These are phyloP conservation scores for Durio zibethinus DNA, from an alignment of 345 rosid genomes.

Conservation along the genomic window DNA sequence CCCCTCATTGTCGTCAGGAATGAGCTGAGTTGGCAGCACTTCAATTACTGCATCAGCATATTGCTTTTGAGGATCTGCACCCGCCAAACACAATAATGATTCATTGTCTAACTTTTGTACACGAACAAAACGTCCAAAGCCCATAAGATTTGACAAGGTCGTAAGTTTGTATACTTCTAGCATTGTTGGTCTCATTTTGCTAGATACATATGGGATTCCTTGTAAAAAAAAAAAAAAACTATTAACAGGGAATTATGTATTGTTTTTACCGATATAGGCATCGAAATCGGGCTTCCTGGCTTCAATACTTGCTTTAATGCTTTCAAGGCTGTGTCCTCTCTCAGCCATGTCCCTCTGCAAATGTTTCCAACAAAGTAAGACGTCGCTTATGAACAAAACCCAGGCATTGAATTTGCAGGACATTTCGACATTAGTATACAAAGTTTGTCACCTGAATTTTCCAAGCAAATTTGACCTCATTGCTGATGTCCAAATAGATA, in stretches of 20 bases:
- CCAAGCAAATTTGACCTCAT: constrained; percentile 97
- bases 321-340: constrained; percentile 97
- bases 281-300: constrained; percentile 95
- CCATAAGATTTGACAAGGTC: background rate
- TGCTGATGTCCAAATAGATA: constrained; percentile 96
- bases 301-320: constrained; percentile 96
- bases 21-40: constrained; percentile 82
- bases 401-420: background rate
- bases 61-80: constrained; percentile 93
- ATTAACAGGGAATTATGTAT: background rate
- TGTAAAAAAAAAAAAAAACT: too few relatives aligned
- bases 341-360: constrained; percentile 99
- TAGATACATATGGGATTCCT: too few relatives aligned
- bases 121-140: background rate
- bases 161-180: background rate
- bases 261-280: constrained; percentile 76
- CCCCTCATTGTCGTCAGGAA: constrained; percentile 90
- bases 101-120: background rate
- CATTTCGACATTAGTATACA: constrained; percentile 1
- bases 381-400: background rate
- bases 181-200: background rate
- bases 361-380: constrained; percentile 1
- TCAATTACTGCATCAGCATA: constrained; percentile 92
- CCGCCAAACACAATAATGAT: background rate
- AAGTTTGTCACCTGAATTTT: constrained; percentile 48